These are phyloP conservation scores for Rhodotorula graminis DNA, from an alignment of 768 basidiomycete species.

Conservation along the genomic window DNA sequence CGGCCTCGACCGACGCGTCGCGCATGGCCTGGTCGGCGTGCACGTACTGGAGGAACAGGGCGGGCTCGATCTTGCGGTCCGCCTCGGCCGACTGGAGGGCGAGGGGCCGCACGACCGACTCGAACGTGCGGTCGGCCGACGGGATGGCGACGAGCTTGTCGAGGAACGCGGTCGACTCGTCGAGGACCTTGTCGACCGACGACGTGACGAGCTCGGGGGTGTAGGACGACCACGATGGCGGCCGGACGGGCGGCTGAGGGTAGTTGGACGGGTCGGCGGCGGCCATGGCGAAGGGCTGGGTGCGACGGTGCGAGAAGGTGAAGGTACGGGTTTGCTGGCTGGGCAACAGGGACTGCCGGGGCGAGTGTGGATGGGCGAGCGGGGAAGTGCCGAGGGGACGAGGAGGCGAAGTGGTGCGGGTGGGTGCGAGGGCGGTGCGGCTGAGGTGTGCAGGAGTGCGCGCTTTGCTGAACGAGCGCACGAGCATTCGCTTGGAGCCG, in stretches of 20 bases:
- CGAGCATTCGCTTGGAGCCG: background rate
- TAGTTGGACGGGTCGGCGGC: slow-evolving; percentile 3
- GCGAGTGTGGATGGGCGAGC: background rate
- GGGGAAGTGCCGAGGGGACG: background rate
- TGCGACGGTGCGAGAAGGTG: background rate
- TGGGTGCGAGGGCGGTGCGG: background rate
- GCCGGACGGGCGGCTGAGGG: slow-evolving; percentile 13
- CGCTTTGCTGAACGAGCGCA: background rate
- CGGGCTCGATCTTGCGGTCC: slow-evolving; percentile 21
- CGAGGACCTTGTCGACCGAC: slow-evolving; percentile 6
- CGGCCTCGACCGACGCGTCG: slow-evolving; percentile 71
- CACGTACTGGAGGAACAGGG: slow-evolving; percentile 77
- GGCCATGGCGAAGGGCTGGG: background rate
- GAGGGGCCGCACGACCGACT: slow-evolving; percentile 32
- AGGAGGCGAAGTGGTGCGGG: background rate
- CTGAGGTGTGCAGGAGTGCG: background rate
- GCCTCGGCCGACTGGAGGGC: slow-evolving; percentile 21
- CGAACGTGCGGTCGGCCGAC: slow-evolving; percentile 37
- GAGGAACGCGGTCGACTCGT: slow-evolving; percentile 3
- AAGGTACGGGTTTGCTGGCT: background rate
- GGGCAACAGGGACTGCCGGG: background rate
- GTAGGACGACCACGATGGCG: slow-evolving; percentile 20
- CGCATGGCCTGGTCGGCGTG: slow-evolving; percentile 68
- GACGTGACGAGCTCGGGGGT: background rate
- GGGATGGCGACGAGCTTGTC: slow-evolving; percentile 31